These are phyloP conservation scores for Pestalotiopsis sp. DNA, from an alignment of 2,329 filamentous ascomycete species.

Conservation along the genomic window DNA sequence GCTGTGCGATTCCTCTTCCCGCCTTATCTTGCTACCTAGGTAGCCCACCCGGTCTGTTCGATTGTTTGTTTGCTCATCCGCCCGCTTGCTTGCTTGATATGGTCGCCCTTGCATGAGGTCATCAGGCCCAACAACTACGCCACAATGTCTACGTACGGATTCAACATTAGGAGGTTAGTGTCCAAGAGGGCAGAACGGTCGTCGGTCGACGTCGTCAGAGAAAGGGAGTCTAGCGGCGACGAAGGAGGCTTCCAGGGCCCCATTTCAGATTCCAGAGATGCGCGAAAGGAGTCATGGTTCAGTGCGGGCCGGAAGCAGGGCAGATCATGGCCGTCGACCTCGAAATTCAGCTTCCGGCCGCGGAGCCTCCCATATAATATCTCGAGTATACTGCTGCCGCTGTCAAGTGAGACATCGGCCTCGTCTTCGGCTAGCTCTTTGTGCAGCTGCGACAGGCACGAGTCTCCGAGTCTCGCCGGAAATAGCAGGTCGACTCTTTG, in stretches of 20 bases:
- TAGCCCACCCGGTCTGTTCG: neutral
- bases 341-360: constrained; percentile 39
- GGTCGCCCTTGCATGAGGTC: constrained; percentile 24
- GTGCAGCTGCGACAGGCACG: constrained; percentile 43
- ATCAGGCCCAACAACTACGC: constrained; percentile 16
- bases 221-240: constrained; percentile 22
- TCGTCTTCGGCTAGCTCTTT: constrained; percentile 50
- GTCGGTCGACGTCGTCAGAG: constrained; percentile 23
- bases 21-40: neutral
- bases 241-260: constrained; percentile 13
- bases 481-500: constrained; percentile 37
- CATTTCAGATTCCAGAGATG: constrained; percentile 17
- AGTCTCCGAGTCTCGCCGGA: constrained; percentile 28
- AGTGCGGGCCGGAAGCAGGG: constrained; percentile 29
- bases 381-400: constrained; percentile 38
- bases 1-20: neutral
- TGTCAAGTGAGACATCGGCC: constrained; percentile 39
- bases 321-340: constrained; percentile 36
- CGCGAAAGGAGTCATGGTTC: constrained; percentile 24
- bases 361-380: constrained; percentile 40
- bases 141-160: constrained; percentile 44
- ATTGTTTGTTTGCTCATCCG: constrained; percentile 20
- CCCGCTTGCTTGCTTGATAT: constrained; percentile 24
- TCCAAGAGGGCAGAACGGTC: constrained; percentile 32
- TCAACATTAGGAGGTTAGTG: constrained; percentile 48